Evolutionary conservation across 2,329 filamentous ascomycete species (phyloP).

Genomic region (Didymellaceae sp.): DNA sequence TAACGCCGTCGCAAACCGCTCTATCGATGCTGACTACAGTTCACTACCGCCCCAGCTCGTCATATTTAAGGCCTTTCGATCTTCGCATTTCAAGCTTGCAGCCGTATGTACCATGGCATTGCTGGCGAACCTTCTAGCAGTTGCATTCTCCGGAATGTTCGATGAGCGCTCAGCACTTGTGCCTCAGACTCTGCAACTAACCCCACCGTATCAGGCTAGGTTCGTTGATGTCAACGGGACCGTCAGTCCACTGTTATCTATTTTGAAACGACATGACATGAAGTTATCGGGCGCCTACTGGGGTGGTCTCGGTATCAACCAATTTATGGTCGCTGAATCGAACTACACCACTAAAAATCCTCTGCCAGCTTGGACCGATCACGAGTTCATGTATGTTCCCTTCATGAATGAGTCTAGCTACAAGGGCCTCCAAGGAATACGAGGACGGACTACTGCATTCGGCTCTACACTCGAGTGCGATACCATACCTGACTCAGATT

Average conservation of each 20-base stretch:
- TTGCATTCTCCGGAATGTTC: slow-evolving; percentile 61
- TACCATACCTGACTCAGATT: background rate
- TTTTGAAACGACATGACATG: background rate
- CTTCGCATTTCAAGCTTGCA: slow-evolving; percentile 56
- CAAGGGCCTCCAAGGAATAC: background rate
- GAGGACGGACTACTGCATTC: background rate
- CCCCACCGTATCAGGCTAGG: slow-evolving; percentile 19
- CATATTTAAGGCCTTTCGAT: slow-evolving; percentile 54
- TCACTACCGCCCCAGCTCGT: slow-evolving; percentile 63
- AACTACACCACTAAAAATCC: slow-evolving; percentile 55
- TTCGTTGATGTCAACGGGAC: slow-evolving; percentile 38
- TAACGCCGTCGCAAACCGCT: slow-evolving; percentile 38
- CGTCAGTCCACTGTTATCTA: slow-evolving; percentile 22
- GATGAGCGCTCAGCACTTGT: slow-evolving; percentile 43
- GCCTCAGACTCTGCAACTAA: slow-evolving; percentile 9
- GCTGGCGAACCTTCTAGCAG: slow-evolving; percentile 60
- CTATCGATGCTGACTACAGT: slow-evolving; percentile 58
- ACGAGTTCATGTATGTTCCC: slow-evolving; percentile 57
- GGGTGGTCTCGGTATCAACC: slow-evolving; percentile 41
- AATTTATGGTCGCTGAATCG: slow-evolving; percentile 54
- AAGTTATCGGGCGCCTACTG: slow-evolving; percentile 32
- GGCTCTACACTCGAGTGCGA: background rate
- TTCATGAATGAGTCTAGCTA: slow-evolving; percentile 33
- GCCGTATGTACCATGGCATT: slow-evolving; percentile 58
- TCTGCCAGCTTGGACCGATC: slow-evolving; percentile 60